Percentiles rank a stretch among this genome's conserved stretches.
phyloP scores from a whole-genome alignment of 2,329 filamentous ascomycete species.

The Pseudogymnoascus sp. region DNA sequence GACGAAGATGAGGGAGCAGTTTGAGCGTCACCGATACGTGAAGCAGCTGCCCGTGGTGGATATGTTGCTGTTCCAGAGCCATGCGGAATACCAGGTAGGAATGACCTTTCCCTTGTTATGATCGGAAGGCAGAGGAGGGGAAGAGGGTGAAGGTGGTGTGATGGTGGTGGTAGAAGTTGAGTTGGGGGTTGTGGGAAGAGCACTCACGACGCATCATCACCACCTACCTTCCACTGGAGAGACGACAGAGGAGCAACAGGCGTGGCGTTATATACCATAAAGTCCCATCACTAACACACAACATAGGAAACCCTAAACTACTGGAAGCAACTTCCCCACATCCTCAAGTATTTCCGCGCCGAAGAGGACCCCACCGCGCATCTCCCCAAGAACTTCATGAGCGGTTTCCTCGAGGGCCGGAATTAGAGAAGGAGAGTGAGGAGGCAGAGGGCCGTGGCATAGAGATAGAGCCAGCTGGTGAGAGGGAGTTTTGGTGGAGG shows the following conservation, averaged over 20 bases:
- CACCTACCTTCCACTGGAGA: background rate
- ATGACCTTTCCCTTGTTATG: background rate
- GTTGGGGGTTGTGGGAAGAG: background rate
- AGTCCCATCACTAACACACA: background rate
- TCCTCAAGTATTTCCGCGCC: conserved; percentile 93
- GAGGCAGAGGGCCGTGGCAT: background rate
- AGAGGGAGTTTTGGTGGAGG: background rate
- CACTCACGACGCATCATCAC: background rate
- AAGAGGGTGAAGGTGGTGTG: background rate
- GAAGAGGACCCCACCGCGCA: conserved; percentile 72
- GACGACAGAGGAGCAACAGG: background rate
- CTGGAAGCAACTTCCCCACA: conserved; percentile 94
- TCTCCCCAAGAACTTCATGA: conserved; percentile 85
- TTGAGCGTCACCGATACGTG: conserved; percentile 90
- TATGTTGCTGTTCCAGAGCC: conserved; percentile 82
- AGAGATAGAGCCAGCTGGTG: background rate
- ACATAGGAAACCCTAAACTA: conserved; percentile 93
- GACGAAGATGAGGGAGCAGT: conserved; percentile 92
- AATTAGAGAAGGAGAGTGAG: background rate
- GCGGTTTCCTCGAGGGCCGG: conserved; percentile 78
- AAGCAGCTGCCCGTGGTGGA: conserved; percentile 84
- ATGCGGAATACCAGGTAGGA: conserved; percentile 85
- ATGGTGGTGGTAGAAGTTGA: background rate
- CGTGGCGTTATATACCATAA: background rate
- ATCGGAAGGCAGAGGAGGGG: background rate